Evolutionary conservation across 805 yeast genomes (phyloP).

Genomic region (Pichia rugopelliculosa): DNA sequence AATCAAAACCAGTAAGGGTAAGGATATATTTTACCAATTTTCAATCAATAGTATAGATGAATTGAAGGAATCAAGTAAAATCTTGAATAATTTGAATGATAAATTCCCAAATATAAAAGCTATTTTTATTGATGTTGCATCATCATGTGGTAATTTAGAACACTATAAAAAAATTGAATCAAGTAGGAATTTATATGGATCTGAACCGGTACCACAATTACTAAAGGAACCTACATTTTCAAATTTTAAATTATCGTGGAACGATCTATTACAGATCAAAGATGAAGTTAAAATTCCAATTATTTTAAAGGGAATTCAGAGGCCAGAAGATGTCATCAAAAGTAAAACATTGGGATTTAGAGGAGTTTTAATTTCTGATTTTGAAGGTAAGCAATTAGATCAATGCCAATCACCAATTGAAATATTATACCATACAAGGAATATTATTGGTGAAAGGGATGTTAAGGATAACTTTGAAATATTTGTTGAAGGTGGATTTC

Average conservation of each 20-base stretch:
- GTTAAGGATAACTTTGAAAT: constrained; percentile 44
- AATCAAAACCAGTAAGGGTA: constrained; percentile 47
- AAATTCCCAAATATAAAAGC: constrained; percentile 58
- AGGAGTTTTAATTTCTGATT: constrained; percentile 64
- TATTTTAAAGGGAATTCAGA: constrained; percentile 57
- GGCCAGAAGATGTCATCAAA: constrained; percentile 54
- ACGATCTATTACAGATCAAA: constrained; percentile 47
- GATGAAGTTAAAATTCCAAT: constrained; percentile 39
- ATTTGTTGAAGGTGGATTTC: constrained; percentile 41
- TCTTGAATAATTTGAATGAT: constrained; percentile 21
- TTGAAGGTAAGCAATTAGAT: constrained; percentile 70
- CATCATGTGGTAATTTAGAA: constrained; percentile 80
- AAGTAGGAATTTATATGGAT: constrained; percentile 31
- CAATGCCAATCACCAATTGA: constrained; percentile 55
- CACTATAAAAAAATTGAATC: constrained; percentile 77
- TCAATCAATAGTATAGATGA: constrained; percentile 60
- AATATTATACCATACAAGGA: constrained; percentile 46
- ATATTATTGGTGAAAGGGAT: constrained; percentile 22
- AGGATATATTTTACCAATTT: constrained; percentile 71
- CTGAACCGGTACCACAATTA: constrained; percentile 10
- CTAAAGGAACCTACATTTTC: background rate
- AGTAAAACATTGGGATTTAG: constrained; percentile 54
- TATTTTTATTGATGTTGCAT: constrained; percentile 77
- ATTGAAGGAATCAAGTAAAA: constrained; percentile 39
- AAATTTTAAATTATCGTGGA: constrained; percentile 41